Evolutionary conservation across 2,329 filamentous ascomycete genomes (phyloP).

Genomic region (Leptographium flavum): DNA sequence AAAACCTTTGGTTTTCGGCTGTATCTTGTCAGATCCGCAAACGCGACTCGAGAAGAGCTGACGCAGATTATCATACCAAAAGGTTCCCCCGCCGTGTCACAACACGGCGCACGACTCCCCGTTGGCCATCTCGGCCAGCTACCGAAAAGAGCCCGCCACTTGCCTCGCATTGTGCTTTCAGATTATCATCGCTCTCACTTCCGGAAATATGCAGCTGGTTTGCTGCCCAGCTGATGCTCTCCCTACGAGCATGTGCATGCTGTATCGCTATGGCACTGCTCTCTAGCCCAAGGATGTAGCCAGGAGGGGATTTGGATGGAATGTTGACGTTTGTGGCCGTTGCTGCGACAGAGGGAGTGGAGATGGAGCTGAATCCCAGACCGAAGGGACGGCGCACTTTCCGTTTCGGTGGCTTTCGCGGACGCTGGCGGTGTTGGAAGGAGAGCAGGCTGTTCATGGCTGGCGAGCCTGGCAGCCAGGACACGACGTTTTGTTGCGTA

Average conservation of each 20-base stretch:
- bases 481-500: background rate
- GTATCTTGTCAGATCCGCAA: conserved; percentile 16
- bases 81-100: conserved; percentile 84
- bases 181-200: conserved; percentile 65
- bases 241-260: conserved; percentile 46
- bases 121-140: conserved; percentile 39
- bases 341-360: conserved; percentile 15
- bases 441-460: conserved; percentile 66
- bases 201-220: conserved; percentile 75
- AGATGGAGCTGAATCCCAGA: conserved; percentile 31
- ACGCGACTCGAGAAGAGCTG: background rate
- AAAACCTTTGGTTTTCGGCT: conserved; percentile 96
- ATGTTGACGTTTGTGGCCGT: background rate
- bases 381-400: conserved; percentile 30
- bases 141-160: conserved; percentile 28
- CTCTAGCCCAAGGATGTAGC: conserved; percentile 13
- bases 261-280: background rate
- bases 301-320: conserved; percentile 62
- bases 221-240: conserved; percentile 82
- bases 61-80: conserved; percentile 56
- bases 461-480: conserved; percentile 33
- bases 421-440: conserved; percentile 63
- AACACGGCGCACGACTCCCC: conserved; percentile 65
- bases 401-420: conserved; percentile 52
- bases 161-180: conserved; percentile 28